Percentiles rank a stretch among this genome's conserved stretches.
Evolutionary conservation across 257 asterid species (phyloP).

Genomic region (Nicotiana tabacum): DNA sequence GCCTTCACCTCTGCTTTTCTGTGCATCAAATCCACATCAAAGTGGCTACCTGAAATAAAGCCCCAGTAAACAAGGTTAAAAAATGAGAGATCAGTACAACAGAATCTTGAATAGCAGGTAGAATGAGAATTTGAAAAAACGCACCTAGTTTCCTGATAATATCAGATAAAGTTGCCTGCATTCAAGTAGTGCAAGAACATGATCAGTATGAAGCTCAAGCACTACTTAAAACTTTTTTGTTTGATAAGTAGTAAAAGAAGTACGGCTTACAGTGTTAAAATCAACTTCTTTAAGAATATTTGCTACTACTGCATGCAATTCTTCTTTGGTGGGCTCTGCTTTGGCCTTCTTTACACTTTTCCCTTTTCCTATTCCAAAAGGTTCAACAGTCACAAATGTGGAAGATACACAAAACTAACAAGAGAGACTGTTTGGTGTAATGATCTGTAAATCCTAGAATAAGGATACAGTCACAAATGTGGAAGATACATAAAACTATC

Average conservation of each 20-base stretch:
- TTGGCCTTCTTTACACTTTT: constrained; percentile 28
- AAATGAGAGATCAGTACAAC: neutral
- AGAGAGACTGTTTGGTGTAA: neutral
- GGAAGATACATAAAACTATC: no score
- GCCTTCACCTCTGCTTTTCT: constrained; percentile 61
- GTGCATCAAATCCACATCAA: constrained; percentile 46
- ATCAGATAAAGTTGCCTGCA: constrained; percentile 69
- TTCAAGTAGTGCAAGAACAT: neutral
- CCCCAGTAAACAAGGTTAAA: neutral
- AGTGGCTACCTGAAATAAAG: constrained; percentile 38
- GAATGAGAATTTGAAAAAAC: neutral
- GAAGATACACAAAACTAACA: neutral
- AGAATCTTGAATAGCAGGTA: neutral
- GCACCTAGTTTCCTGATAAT: constrained; percentile 59
- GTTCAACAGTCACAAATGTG: neutral
- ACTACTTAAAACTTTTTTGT: neutral
- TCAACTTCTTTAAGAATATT: constrained; percentile 61
- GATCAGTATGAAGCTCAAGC: neutral
- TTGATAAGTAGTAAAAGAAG: neutral
- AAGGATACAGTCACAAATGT: no score
- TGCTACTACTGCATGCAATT: constrained; percentile 47
- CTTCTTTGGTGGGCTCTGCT: constrained; percentile 51
- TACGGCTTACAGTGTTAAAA: constrained; percentile 54
- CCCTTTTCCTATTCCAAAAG: constrained; percentile 28
- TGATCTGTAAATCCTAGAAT: neutral